phyloP scores from a whole-genome alignment of 1,284 basidiomycete species.

The Malassezia pachydermatis region DNA sequence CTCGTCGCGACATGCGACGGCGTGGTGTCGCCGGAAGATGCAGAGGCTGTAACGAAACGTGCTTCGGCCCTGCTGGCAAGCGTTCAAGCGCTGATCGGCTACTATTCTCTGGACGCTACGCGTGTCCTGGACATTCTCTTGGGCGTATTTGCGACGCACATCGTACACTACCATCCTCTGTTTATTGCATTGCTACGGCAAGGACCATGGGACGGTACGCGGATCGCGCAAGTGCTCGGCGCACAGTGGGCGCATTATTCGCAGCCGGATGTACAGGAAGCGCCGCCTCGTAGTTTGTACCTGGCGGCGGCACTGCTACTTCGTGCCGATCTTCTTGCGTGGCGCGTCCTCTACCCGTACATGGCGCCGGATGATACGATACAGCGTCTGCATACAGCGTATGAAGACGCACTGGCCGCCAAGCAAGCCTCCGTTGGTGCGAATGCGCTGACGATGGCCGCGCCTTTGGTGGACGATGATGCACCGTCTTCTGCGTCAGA shows the following conservation, averaged over 20 bases:
- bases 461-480: constrained; percentile 65
- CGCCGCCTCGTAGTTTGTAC: constrained; percentile 64
- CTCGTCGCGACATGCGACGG: constrained; percentile 49
- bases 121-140: constrained; percentile 85
- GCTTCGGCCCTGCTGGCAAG: constrained; percentile 36
- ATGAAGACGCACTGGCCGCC: constrained; percentile 59
- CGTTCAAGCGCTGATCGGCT: constrained; percentile 52
- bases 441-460: constrained; percentile 74
- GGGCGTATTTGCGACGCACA: constrained; percentile 73
- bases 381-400: constrained; percentile 56
- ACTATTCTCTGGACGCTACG: constrained; percentile 90
- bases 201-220: constrained; percentile 61
- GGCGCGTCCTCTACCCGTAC: constrained; percentile 77
- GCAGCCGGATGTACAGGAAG: constrained; percentile 50
- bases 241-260: constrained; percentile 91
- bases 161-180: constrained; percentile 77
- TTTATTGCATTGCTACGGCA: constrained; percentile 73
- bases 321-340: constrained; percentile 69
- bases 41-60: constrained; percentile 33
- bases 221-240: constrained; percentile 61
- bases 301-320: constrained; percentile 77
- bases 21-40: constrained; percentile 29
- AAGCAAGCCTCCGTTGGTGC: constrained; percentile 56
- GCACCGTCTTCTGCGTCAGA: constrained; percentile 22
- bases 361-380: constrained; percentile 51